Conservation (phyloP, 108 stramenopile species). For the Pseudonitzschia pungens region DNA sequence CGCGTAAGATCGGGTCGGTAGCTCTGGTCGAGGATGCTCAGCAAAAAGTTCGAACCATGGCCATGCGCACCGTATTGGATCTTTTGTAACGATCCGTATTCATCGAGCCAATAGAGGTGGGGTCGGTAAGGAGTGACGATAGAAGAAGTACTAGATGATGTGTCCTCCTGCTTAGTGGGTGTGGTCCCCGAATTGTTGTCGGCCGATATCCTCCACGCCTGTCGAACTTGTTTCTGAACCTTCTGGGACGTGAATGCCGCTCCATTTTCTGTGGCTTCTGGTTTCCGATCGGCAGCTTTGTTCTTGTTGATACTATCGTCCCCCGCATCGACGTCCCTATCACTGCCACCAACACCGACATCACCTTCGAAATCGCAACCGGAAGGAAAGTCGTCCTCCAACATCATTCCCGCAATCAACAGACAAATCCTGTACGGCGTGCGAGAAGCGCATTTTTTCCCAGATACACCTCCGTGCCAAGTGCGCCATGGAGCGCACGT, state of each 20-base stretch:
- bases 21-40: conserved; percentile 69
- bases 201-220: neutral
- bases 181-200: neutral
- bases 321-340: too few species aligned
- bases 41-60: conserved; percentile 62
- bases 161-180: neutral
- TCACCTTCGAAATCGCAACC: neutral
- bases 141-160: too few species aligned
- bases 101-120: conserved; percentile 74
- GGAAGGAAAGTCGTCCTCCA: neutral
- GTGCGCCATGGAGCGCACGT: conserved; percentile 61
- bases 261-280: neutral
- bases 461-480: conserved; percentile 55
- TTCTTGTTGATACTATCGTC: too few species aligned
- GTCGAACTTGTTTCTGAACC: conserved; percentile 3
- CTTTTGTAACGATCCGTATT: conserved; percentile 71
- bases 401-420: conserved; percentile 66
- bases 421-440: conserved; percentile 52
- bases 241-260: neutral
- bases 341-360: too few species aligned
- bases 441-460: conserved; percentile 45
- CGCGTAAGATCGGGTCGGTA: conserved; percentile 55
- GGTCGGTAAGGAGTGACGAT: conserved; percentile 24
- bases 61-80: conserved; percentile 78
- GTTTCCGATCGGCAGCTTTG: neutral